These are phyloP conservation scores for Hanseniaspora opuntiae DNA, from an alignment of 805 yeast genomes.

Conservation along the genomic window DNA sequence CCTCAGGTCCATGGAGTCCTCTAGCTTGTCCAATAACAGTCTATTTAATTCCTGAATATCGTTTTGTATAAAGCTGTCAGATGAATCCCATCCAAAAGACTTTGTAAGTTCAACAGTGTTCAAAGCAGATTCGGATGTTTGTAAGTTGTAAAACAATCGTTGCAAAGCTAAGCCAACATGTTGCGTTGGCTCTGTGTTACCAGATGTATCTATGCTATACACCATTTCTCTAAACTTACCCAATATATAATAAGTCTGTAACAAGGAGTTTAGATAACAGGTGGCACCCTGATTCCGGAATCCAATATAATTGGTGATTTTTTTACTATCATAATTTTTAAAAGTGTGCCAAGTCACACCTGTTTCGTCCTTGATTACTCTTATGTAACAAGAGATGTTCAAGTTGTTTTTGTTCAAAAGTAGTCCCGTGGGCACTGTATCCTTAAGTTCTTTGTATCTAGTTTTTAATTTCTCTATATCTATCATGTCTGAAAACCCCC, in stretches of 20 bases:
- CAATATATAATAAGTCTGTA: conserved; percentile 84
- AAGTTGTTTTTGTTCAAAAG: conserved; percentile 38
- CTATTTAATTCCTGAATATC: conserved; percentile 95
- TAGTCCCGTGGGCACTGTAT: conserved; percentile 29
- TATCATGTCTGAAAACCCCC: conserved; percentile 84
- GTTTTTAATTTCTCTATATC: conserved; percentile 39
- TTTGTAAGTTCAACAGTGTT: conserved; percentile 77
- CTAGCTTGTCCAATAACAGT: conserved; percentile 86
- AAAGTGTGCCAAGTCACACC: conserved; percentile 92
- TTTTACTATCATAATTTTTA: conserved; percentile 69
- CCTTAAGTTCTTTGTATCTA: conserved; percentile 21
- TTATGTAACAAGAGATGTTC: conserved; percentile 63
- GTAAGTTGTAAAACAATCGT: conserved; percentile 68
- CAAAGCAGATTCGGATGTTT: conserved; percentile 59
- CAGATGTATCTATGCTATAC: conserved; percentile 69
- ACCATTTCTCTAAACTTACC: conserved; percentile 70
- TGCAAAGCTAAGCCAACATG: conserved; percentile 78
- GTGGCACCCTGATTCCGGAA: conserved; percentile 96
- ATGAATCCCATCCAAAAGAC: conserved; percentile 94
- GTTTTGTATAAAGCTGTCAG: conserved; percentile 93
- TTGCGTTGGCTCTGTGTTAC: conserved; percentile 36
- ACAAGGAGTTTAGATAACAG: conserved; percentile 81
- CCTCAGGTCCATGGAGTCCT: conserved; percentile 69
- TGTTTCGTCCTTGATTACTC: conserved; percentile 74
- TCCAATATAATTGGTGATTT: conserved; percentile 82